Evolutionary conservation across 208 protist genomes (phyloP), one percentile per base, ranked within the genome.

Genomic region (Leptomonas pyrrhocoris): DNA sequence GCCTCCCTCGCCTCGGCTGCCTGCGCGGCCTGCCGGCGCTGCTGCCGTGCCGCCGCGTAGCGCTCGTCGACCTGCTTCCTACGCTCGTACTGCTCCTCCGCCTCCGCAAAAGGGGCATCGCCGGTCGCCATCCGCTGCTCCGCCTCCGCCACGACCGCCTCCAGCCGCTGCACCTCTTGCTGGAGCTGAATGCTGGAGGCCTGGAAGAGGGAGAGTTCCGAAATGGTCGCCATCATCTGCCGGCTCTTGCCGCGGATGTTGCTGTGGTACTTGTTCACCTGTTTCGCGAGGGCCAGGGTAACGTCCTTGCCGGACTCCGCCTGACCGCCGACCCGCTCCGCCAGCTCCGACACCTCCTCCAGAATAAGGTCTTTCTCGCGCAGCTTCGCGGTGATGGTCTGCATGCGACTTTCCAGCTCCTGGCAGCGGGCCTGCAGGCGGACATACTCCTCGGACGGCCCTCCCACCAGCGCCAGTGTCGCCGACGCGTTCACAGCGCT

Each of bases 311-410:
- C 93, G 11, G 83, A 80, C 43, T 93, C 80, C 13, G 97, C 97
- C 66, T 98, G 86, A 19, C 70, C 69, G 11, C 90, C 79, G 15
- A 98, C 82, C 30, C 93, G 77, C 65, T 97, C 85, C 13, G 94
- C 87, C 40, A 98, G 80, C 67, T 94, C 90, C 23, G 85, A 93
- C 21, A 99, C 93, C 71, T 98, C 97, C 40, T 97, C 94, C 12
- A 98, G 68, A 60, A 99, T 96, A 15, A 99, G 88, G 40, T 98
- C 90, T 84, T 98, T 98, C 79, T 99, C 98, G 27, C 98, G 86
- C 54, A 99, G 89, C 81, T 96, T 89, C 60, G 97, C 95, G 70
- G 98, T 96, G 68, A 98, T 86, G 34, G 73, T 66, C 74, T 97
- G 92, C 18, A 98, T 74, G 30, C 92, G 90, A 40, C 89, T 83